These are phyloP conservation scores for Cornus controversa DNA, from an alignment of 148 eudicot species.

Conservation along the genomic window DNA sequence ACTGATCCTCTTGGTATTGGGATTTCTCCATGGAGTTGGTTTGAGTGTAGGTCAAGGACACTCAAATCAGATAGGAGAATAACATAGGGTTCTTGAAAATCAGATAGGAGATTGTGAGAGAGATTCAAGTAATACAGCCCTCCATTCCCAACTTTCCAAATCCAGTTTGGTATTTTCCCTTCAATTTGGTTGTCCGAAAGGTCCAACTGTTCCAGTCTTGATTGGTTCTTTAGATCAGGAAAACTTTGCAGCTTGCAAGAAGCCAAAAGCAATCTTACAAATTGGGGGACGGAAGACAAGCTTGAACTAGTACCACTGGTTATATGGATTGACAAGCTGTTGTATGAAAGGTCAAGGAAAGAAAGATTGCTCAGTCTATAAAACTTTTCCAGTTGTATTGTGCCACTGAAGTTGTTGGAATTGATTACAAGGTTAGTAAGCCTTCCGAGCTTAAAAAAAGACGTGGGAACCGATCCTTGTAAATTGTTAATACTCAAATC, in stretches of 20 bases:
- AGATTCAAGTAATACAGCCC: neutral
- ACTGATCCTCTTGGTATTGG: neutral
- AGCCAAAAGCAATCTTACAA: slow-evolving; percentile 11
- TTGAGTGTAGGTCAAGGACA: slow-evolving; percentile 18
- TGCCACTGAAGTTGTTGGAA: slow-evolving; percentile 24
- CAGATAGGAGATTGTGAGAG: neutral
- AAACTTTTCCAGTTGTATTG: slow-evolving; percentile 16
- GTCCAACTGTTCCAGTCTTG: neutral
- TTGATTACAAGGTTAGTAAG: slow-evolving; percentile 19
- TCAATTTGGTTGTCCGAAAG: neutral
- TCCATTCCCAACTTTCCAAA: slow-evolving; percentile 6
- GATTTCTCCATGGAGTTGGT: slow-evolving; percentile 22
- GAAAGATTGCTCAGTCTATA: slow-evolving; percentile 19
- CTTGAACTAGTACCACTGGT: neutral
- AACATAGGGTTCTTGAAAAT: neutral
- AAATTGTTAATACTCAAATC: slow-evolving; percentile 25
- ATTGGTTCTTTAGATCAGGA: neutral
- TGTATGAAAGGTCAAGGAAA: slow-evolving; percentile 25
- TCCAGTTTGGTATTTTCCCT: neutral
- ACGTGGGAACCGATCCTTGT: slow-evolving; percentile 23
- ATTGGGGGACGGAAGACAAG: slow-evolving; percentile 19
- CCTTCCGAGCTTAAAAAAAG: slow-evolving; percentile 13
- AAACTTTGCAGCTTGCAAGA: slow-evolving; percentile 18
- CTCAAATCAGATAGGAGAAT: neutral
- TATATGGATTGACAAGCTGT: slow-evolving; percentile 21